Conservation (phyloP, 768 basidiomycete genomes). For the Lactifluus subvellereus region DNA sequence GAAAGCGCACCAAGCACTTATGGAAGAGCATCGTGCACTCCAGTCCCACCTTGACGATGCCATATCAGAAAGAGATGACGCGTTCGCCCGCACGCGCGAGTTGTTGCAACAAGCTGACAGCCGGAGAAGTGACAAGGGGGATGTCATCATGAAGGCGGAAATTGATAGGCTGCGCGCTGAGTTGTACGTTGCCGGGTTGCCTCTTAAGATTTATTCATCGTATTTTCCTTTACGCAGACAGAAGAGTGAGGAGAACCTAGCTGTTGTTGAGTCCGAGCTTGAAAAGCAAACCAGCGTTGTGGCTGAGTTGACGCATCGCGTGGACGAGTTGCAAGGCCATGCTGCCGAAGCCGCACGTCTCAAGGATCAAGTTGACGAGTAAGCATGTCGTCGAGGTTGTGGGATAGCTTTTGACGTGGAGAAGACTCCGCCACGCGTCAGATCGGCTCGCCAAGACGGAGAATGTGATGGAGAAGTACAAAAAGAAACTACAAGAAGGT, state of each 20-base stretch:
- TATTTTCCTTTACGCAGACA: conserved; percentile 49
- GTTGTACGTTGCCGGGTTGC: conserved; percentile 54
- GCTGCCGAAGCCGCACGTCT: conserved; percentile 75
- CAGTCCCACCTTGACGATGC: conserved; percentile 76
- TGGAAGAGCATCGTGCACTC: conserved; percentile 69
- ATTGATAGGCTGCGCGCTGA: conserved; percentile 76
- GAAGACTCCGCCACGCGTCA: conserved; percentile 84
- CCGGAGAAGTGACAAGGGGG: conserved; percentile 60
- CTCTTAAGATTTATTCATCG: conserved; percentile 24
- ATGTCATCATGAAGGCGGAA: conserved; percentile 72
- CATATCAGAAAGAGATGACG: conserved; percentile 74
- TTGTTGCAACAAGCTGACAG: conserved; percentile 53
- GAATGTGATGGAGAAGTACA: conserved; percentile 98
- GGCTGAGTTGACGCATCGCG: conserved; percentile 67
- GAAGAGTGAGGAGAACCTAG: conserved; percentile 91
- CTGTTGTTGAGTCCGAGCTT: conserved; percentile 72
- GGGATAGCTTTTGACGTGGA: not conserved
- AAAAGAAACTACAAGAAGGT: conserved; percentile 94
- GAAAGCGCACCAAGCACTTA: conserved; percentile 67
- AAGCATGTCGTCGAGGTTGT: conserved; percentile 28
- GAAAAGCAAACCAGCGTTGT: conserved; percentile 70
- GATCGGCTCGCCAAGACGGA: conserved; percentile 92
- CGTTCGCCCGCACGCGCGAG: conserved; percentile 54
- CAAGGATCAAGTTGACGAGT: conserved; percentile 96
- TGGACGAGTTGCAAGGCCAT: conserved; percentile 72